Conservation (phyloP, 129 eudicot genomes). For the Dittrichia graveolens region DNA sequence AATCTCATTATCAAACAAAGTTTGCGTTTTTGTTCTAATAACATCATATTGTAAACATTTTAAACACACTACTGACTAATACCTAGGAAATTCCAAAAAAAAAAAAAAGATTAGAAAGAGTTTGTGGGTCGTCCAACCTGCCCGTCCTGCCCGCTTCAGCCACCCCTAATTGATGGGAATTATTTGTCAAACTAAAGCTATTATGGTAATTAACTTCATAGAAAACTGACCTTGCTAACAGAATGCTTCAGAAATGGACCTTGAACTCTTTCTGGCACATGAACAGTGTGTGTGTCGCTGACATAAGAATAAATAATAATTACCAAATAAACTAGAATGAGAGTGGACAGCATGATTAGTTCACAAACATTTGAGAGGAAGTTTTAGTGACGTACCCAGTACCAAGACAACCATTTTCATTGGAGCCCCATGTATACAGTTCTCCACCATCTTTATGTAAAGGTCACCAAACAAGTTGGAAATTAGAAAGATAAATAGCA, state of each 20-base stretch:
- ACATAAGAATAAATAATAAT: constrained; percentile 24
- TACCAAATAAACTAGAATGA: neutral
- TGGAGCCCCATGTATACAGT: constrained; percentile 89
- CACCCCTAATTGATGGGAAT: neutral
- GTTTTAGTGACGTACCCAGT: constrained; percentile 59
- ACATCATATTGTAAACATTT: neutral
- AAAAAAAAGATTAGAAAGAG: neutral
- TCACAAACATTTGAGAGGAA: constrained; percentile 8
- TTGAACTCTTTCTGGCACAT: constrained; percentile 82
- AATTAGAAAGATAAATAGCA: constrained; percentile 5
- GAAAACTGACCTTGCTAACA: constrained; percentile 68
- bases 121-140: neutral
- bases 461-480: neutral
- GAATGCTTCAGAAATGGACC: constrained; percentile 71
- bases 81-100: neutral
- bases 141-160: neutral
- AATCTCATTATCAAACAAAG: neutral
- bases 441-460: constrained; percentile 71
- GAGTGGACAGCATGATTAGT: neutral
- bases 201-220: constrained; percentile 6
- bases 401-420: constrained; percentile 98
- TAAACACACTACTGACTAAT: neutral
- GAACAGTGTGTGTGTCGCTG: constrained; percentile 66
- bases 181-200: neutral
- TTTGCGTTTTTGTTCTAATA: neutral